phyloP scores from a whole-genome alignment of 169 alveolate species.

The Plasmodium vivax region DNA sequence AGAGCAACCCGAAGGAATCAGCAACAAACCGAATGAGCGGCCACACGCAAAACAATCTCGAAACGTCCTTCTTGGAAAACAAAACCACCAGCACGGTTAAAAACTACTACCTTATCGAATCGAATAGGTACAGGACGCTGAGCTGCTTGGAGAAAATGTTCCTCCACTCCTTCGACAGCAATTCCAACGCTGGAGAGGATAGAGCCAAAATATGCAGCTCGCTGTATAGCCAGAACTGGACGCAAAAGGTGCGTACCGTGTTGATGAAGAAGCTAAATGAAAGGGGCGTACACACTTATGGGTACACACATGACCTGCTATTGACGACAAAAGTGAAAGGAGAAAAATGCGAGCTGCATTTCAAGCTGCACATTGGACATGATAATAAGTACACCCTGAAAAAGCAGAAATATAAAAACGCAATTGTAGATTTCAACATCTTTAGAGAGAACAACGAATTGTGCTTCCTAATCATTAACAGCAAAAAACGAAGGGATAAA shows the following conservation, averaged over 20 bases:
- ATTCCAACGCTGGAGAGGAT: constrained; percentile 2
- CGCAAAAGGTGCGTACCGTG: not conserved
- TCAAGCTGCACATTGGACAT: constrained; percentile 1
- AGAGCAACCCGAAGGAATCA: not conserved
- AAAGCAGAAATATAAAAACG: not conserved
- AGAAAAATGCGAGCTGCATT: constrained; percentile 16
- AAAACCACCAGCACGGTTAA: not conserved
- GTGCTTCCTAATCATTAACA: constrained; percentile 36
- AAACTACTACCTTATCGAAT: constrained; percentile 13
- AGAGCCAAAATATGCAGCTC: constrained; percentile 36
- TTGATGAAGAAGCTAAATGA: constrained; percentile 11
- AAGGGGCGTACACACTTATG: constrained; percentile 3
- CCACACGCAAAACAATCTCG: not conserved
- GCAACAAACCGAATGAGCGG: not conserved
- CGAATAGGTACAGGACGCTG: constrained; percentile 44
- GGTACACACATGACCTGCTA: constrained; percentile 43
- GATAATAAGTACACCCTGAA: not conserved
- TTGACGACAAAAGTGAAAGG: not conserved
- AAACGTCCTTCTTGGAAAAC: constrained; percentile 25
- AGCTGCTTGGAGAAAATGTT: constrained; percentile 74
- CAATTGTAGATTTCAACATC: constrained; percentile 40
- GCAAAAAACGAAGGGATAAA: not conserved
- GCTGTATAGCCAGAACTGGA: constrained; percentile 46
- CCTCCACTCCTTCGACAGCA: constrained; percentile 14
- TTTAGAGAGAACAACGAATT: constrained; percentile 65